A percentile compares a stretch with the other conserved stretches of the same genome.
Evolutionary conservation across 2,329 filamentous ascomycete species (phyloP).

Genomic region (Claviceps digitariae): DNA sequence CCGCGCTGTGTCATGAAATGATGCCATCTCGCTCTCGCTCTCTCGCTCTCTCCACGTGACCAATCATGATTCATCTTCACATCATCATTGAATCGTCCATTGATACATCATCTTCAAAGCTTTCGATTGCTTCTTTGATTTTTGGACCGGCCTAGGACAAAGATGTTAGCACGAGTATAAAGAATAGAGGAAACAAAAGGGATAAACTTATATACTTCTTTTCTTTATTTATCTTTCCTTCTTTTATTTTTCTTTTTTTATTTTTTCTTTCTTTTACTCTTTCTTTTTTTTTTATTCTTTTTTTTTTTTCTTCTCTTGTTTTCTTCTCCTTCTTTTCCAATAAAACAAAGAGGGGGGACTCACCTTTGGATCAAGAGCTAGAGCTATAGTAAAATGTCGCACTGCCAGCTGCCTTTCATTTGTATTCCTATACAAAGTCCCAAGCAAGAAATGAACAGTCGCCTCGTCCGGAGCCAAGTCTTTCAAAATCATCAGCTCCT

Average conservation of each 20-base stretch:
- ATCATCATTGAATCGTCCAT: constrained; percentile 53
- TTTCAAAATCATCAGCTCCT: constrained; percentile 76
- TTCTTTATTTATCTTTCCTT: too few species aligned
- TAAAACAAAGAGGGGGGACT: constrained; percentile 12
- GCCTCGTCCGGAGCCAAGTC: constrained; percentile 88
- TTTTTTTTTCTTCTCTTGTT: too few species aligned
- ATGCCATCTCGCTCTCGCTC: neutral
- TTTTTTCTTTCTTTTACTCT: too few species aligned
- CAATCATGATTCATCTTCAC: constrained; percentile 15
- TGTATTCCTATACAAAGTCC: constrained; percentile 63
- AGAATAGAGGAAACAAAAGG: neutral
- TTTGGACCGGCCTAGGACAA: constrained; percentile 62
- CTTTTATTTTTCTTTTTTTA: too few species aligned
- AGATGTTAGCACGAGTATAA: neutral
- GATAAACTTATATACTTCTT: neutral
- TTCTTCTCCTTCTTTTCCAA: neutral
- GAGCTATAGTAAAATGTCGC: constrained; percentile 82
- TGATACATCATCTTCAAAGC: constrained; percentile 66
- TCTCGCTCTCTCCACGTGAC: neutral
- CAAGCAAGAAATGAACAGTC: constrained; percentile 89
- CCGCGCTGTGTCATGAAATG: constrained; percentile 8
- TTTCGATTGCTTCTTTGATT: constrained; percentile 95
- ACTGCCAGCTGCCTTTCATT: constrained; percentile 70
- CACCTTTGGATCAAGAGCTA: constrained; percentile 96
- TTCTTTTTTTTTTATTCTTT: too few species aligned